These are phyloP conservation scores for Tremellales sp. DNA, from an alignment of 1,284 basidiomycete species.

Conservation along the genomic window DNA sequence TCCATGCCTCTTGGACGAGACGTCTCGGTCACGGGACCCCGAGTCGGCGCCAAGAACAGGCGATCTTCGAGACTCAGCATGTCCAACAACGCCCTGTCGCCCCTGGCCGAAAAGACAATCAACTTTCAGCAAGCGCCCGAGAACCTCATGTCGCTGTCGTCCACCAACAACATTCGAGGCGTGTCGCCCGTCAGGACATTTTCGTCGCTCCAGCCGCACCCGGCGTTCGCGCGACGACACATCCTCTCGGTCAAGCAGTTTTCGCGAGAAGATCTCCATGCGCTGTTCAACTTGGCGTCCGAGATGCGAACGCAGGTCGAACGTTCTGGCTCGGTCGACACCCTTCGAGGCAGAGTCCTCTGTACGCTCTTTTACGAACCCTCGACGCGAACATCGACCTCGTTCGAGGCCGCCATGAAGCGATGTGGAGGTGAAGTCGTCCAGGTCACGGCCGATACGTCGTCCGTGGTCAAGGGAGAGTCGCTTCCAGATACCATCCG, in stretches of 20 bases:
- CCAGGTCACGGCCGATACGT: constrained; percentile 71
- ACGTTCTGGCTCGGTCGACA: constrained; percentile 80
- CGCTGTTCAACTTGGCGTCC: constrained; percentile 89
- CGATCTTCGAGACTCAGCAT: constrained; percentile 40
- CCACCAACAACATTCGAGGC: constrained; percentile 18
- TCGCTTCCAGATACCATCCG: constrained; percentile 89
- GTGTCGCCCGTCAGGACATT: constrained; percentile 50
- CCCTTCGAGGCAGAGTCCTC: constrained; percentile 85
- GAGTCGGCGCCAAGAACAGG: constrained; percentile 29
- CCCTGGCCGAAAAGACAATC: constrained; percentile 12
- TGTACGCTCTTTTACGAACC: constrained; percentile 98
- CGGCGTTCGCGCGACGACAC: constrained; percentile 78
- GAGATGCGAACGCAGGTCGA: constrained; percentile 97
- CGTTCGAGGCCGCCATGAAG: constrained; percentile 99
- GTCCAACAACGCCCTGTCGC: constrained; percentile 29
- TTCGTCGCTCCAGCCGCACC: constrained; percentile 56
- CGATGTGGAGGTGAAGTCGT: constrained; percentile 94
- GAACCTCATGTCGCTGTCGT: constrained; percentile 42
- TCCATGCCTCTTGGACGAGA: constrained; percentile 69
- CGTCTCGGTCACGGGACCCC: constrained; percentile 65
- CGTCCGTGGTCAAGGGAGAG: constrained; percentile 93
- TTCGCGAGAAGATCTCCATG: constrained; percentile 82
- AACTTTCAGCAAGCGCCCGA: constrained; percentile 7
- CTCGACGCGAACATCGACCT: constrained; percentile 89
- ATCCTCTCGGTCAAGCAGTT: constrained; percentile 96